phyloP scores from a whole-genome alignment of 1,284 basidiomycete species.

The Tilletia indica region DNA sequence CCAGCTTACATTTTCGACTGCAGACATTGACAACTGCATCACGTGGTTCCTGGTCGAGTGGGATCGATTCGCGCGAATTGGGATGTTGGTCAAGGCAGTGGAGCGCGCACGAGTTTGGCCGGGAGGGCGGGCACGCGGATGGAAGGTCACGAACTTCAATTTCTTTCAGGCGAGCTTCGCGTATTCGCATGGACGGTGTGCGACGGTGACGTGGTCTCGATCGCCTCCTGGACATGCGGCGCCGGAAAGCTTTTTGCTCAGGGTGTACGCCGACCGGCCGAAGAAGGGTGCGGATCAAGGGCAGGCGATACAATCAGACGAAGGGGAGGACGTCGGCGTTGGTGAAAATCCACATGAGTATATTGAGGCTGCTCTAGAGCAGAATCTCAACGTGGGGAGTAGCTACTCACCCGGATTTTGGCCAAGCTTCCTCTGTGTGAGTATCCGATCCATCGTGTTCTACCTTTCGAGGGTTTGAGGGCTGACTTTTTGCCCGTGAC shows the following conservation, averaged over 20 bases:
- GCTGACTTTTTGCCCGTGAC: slow-evolving; percentile 59
- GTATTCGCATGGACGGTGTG: slow-evolving; percentile 70
- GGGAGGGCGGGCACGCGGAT: slow-evolving; percentile 1
- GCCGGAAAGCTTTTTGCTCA: slow-evolving; percentile 24
- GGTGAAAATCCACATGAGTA: slow-evolving; percentile 15
- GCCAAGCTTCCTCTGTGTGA: slow-evolving; percentile 66
- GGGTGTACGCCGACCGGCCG: slow-evolving; percentile 18
- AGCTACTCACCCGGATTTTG: slow-evolving; percentile 70
- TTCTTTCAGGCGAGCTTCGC: slow-evolving; percentile 56
- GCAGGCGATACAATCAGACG: neutral
- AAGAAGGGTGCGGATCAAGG: neutral
- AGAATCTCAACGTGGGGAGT: slow-evolving; percentile 65
- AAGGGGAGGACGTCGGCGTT: slow-evolving; percentile 13
- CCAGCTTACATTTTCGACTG: slow-evolving; percentile 78
- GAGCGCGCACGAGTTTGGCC: slow-evolving; percentile 13
- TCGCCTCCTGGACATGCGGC: slow-evolving; percentile 63
- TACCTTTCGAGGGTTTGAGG: neutral
- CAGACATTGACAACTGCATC: slow-evolving; percentile 80
- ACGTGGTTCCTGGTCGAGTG: slow-evolving; percentile 84
- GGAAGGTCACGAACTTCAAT: slow-evolving; percentile 16
- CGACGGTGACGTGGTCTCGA: slow-evolving; percentile 82
- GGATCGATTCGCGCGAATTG: slow-evolving; percentile 85
- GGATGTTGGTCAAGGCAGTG: slow-evolving; percentile 80
- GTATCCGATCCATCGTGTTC: slow-evolving; percentile 60
- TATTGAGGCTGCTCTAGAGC: slow-evolving; percentile 18